These are phyloP conservation scores for Fusarium acutatum DNA, from an alignment of 2,329 filamentous ascomycete genomes.

Conservation along the genomic window DNA sequence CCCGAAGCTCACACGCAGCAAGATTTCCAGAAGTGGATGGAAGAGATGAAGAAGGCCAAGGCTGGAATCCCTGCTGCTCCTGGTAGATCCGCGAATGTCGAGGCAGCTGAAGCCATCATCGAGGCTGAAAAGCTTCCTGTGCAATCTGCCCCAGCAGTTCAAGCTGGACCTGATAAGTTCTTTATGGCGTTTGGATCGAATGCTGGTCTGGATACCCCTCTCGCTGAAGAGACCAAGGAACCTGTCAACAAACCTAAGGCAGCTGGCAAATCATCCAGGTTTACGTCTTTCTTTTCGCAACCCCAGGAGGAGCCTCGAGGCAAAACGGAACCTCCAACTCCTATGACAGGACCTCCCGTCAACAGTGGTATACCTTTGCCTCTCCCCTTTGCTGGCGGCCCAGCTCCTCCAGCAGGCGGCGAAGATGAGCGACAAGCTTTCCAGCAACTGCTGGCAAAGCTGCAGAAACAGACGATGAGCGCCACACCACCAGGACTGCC, in stretches of 20 bases:
- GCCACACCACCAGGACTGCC: constrained; percentile 57
- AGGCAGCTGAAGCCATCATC: constrained; percentile 47
- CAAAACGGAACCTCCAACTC: constrained; percentile 59
- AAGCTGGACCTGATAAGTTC: constrained; percentile 79
- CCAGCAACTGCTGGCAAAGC: constrained; percentile 81
- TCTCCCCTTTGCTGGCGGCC: constrained; percentile 26
- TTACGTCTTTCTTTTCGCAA: constrained; percentile 78
- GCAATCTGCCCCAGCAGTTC: constrained; percentile 69
- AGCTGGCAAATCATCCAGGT: constrained; percentile 77
- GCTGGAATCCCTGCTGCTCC: constrained; percentile 48
- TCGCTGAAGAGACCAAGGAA: constrained; percentile 58
- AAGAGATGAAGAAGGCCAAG: constrained; percentile 80
- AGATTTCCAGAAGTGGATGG: constrained; percentile 95
- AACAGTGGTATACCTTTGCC: constrained; percentile 24
- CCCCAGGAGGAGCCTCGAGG: constrained; percentile 60
- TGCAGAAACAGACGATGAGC: constrained; percentile 67
- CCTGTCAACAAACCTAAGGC: constrained; percentile 63
- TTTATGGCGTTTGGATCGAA: constrained; percentile 67
- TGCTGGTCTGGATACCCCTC: constrained; percentile 57
- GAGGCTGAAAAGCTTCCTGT: constrained; percentile 63
- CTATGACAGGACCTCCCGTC: constrained; percentile 46
- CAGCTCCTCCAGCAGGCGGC: constrained; percentile 49
- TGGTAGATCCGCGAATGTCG: constrained; percentile 46
- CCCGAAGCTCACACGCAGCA: constrained; percentile 81
- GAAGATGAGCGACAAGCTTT: constrained; percentile 87